phyloP scores from a whole-genome alignment of 2,329 filamentous ascomycete genomes.

The Penicillium sp. region DNA sequence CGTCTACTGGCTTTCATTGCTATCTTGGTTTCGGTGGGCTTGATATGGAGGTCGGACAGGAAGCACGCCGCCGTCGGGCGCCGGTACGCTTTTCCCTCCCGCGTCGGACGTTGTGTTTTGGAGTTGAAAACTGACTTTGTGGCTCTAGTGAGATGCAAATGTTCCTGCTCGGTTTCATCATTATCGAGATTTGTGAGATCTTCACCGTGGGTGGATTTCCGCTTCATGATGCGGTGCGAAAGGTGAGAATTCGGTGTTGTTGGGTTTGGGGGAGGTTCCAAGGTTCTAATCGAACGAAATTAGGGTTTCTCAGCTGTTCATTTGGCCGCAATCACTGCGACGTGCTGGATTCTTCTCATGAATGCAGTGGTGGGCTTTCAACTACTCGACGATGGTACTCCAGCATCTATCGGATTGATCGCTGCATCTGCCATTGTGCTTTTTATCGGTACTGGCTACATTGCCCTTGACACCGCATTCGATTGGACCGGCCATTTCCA shows the following conservation, averaged over 20 bases:
- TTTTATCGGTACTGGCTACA: constrained; percentile 89
- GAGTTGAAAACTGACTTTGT: constrained; percentile 9
- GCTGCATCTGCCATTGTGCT: constrained; percentile 63
- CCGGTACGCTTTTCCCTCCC: constrained; percentile 55
- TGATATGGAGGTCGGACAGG: constrained; percentile 75
- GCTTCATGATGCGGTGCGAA: constrained; percentile 61
- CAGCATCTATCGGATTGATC: constrained; percentile 72
- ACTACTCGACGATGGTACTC: constrained; percentile 85
- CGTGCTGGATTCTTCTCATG: constrained; percentile 83
- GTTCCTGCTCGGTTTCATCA: constrained; percentile 78
- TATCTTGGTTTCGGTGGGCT: constrained; percentile 60
- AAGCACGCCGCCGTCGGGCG: constrained; percentile 92
- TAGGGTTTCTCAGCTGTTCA: constrained; percentile 86
- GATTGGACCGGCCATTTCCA: constrained; percentile 76
- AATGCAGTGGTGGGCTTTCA: constrained; percentile 93
- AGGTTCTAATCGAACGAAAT: not conserved
- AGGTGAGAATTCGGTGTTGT: constrained; percentile 49
- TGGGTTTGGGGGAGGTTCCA: not conserved
- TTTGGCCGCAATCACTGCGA: constrained; percentile 80
- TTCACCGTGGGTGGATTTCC: constrained; percentile 92
- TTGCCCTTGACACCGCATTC: constrained; percentile 88
- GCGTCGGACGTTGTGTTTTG: not conserved
- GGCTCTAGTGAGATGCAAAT: constrained; percentile 85
- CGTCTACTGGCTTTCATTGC: constrained; percentile 70
- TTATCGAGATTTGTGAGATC: constrained; percentile 91